A percentile compares a stretch with the other conserved stretches of the same genome.
Conservation (phyloP, 106 monocot genomes). For the Dendrobium chrysotoxum region DNA sequence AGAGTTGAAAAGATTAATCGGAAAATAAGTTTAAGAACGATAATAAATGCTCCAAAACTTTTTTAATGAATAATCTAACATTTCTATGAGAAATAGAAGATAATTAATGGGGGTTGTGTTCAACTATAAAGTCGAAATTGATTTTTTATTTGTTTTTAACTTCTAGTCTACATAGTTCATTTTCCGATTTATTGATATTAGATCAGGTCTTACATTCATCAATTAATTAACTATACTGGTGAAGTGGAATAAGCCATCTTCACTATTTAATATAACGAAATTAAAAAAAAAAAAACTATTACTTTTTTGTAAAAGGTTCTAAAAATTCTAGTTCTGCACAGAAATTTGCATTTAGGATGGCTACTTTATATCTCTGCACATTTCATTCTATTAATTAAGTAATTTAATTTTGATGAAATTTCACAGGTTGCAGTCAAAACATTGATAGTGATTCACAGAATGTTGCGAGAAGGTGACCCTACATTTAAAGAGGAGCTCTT, state of each 20-base stretch:
- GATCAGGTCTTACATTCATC: neutral
- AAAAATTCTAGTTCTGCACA: neutral
- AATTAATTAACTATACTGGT: neutral
- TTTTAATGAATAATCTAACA: neutral
- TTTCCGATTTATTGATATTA: neutral
- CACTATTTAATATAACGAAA: neutral
- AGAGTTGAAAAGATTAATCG: neutral
- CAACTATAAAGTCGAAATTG: neutral
- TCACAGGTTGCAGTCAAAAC: conserved; percentile 60
- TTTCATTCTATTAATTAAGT: conserved; percentile 4
- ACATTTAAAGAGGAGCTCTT: conserved; percentile 61
- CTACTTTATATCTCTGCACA: neutral
- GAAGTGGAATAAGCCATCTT: neutral
- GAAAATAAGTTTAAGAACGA: neutral
- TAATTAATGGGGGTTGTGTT: neutral
- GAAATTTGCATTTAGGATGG: neutral
- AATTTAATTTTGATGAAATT: conserved; percentile 8
- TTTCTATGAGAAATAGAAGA: neutral
- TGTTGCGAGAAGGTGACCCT: conserved; percentile 62
- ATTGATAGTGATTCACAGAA: conserved; percentile 56
- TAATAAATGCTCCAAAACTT: neutral
- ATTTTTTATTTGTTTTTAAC: neutral
- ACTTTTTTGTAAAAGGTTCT: neutral
- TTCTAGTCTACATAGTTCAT: neutral
- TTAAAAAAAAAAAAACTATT: neutral